Conservation (phyloP, 2,329 filamentous ascomycete species). For the Cytospora paraplurivora region DNA sequence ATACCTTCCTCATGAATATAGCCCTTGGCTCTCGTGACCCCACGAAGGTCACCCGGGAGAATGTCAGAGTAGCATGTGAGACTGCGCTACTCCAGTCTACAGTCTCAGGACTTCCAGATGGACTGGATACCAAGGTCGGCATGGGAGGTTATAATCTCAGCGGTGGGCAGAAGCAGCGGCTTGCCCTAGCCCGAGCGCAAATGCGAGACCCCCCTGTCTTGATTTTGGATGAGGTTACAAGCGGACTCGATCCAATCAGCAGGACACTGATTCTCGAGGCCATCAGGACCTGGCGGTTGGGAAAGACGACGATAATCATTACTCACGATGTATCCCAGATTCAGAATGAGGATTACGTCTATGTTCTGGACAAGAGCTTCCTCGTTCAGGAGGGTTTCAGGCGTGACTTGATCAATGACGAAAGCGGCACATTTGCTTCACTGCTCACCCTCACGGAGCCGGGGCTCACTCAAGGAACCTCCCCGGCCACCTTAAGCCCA, state of each 20-base stretch:
- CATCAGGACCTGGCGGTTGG: slow-evolving; percentile 74
- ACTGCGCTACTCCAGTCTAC: slow-evolving; percentile 70
- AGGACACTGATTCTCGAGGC: slow-evolving; percentile 70
- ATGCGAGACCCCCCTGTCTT: slow-evolving; percentile 78
- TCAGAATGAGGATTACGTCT: slow-evolving; percentile 70
- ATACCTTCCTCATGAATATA: slow-evolving; percentile 77
- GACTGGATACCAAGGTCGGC: slow-evolving; percentile 72
- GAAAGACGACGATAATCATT: slow-evolving; percentile 88
- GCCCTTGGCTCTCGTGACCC: slow-evolving; percentile 64
- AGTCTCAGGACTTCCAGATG: slow-evolving; percentile 66
- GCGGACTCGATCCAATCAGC: slow-evolving; percentile 77
- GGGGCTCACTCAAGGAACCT: slow-evolving; percentile 10
- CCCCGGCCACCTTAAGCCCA: neutral
- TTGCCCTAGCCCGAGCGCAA: slow-evolving; percentile 77
- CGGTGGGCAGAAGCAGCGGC: slow-evolving; percentile 80
- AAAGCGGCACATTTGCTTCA: slow-evolving; percentile 49
- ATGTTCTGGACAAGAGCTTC: slow-evolving; percentile 70
- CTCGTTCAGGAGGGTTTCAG: slow-evolving; percentile 71
- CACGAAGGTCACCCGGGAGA: slow-evolving; percentile 49
- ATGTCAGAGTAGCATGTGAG: slow-evolving; percentile 64
- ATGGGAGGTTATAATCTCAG: slow-evolving; percentile 71
- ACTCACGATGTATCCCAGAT: slow-evolving; percentile 88
- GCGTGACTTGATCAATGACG: slow-evolving; percentile 51
- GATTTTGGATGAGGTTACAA: slow-evolving; percentile 87
- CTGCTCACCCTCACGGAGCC: slow-evolving; percentile 38